Base-by-base conservation (phyloP, 192 early-diverging fungal genomes). In the Coemansia asiatica region DNA sequence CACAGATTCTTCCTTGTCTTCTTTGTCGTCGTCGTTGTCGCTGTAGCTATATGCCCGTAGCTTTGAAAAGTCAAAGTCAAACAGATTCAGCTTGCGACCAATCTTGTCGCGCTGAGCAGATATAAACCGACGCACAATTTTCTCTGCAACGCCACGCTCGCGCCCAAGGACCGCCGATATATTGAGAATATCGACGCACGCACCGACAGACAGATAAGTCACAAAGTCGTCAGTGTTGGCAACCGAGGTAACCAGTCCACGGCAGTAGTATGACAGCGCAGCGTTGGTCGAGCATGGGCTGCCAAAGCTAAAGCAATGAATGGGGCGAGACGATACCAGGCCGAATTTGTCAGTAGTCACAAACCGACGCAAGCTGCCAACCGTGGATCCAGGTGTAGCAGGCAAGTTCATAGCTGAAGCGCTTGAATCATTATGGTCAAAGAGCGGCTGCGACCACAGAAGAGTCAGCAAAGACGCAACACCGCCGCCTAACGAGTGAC, bases 401-500 rank as follows among this genome's bases (percentile, higher is more conserved):
- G 44, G 55, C 6, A 54, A 48, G 56, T 55, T 40, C 27, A 15
- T 40, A n/a, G 18, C 27, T 40, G 33, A n/a, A 28, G 36, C 56
- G 3, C 59, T 61, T 9, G 51, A 16, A n/a, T 10, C 38, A 1
- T 28, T 21, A 26, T 71, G 51, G 13, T 63, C 70, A 23, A 83
- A 80, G 58, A 73, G 60, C 62, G 58, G 82, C 61, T 28, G 54
- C 60, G 72, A 72, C 95, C 94, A 97, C 8, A 93, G 64, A 10
- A 95, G 79, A 6, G 89, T 82, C 5, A 97, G 72, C 19, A 94
- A 66, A 0, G 90, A 82, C 0, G 93, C 94, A 4, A 97, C 90
- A 2, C 94, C 94, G 27, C 89, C 94, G 48, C 95, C 95, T 21
- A 97, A 69, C 13, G 90, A 92, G 74, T 97, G 95, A 12, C 95